Conservation (phyloP, 73 alveolate genomes). For the Symbiodinium natans region DNA sequence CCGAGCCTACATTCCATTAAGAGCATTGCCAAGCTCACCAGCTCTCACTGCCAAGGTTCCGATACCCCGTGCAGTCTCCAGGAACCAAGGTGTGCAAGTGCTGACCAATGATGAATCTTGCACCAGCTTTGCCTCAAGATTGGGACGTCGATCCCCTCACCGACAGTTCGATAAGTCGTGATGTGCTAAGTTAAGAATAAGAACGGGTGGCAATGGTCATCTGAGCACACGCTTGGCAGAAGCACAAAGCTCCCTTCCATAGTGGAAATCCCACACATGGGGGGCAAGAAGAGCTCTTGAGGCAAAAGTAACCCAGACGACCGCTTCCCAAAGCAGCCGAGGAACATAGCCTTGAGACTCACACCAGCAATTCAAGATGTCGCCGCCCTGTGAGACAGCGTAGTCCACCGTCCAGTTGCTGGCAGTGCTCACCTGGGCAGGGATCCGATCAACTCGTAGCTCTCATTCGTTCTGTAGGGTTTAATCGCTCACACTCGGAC, state of each 20-base stretch:
- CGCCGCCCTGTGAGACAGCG: slow-evolving; percentile 33
- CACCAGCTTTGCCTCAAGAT: neutral
- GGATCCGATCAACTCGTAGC: no score
- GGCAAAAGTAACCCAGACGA: neutral
- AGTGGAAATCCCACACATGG: no score
- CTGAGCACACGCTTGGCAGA: neutral
- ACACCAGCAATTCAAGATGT: slow-evolving; percentile 59
- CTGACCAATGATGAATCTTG: neutral
- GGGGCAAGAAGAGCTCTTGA: no score
- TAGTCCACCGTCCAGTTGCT: slow-evolving; percentile 50
- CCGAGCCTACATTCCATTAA: no score
- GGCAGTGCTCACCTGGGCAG: slow-evolving; percentile 24
- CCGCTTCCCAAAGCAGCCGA: neutral
- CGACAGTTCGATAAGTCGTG: neutral
- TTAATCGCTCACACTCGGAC: no score
- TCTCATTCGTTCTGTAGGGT: no score
- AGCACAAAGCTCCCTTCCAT: no score
- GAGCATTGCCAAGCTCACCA: no score
- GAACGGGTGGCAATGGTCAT: neutral
- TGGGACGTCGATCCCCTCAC: neutral
- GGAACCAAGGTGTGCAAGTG: neutral
- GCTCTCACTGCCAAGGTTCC: neutral
- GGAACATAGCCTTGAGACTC: slow-evolving; percentile 51
- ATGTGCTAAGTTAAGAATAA: neutral
- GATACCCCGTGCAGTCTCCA: neutral